Evolutionary conservation across 2,329 filamentous ascomycete genomes (phyloP).

Genomic region (Trichoderma arundinaceum): DNA sequence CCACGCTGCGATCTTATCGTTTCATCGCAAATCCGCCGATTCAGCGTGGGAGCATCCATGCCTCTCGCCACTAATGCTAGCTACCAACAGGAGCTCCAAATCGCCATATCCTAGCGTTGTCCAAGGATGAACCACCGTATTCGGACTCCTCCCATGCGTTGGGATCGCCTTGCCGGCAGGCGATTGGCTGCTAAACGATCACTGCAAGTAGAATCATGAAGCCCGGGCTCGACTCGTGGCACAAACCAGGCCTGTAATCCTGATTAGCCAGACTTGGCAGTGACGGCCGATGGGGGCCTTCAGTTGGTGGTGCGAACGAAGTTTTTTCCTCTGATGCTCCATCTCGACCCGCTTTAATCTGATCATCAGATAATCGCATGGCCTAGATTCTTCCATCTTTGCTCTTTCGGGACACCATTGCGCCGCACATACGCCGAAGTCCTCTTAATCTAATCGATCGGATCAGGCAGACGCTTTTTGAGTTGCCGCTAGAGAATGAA

Average conservation of each 20-base stretch:
- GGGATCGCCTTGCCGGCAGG: neutral
- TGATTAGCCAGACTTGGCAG: constrained; percentile 20
- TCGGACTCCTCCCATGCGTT: neutral
- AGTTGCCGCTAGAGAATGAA: constrained; percentile 18
- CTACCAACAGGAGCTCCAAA: neutral
- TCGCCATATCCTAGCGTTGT: neutral
- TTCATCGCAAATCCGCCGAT: neutral
- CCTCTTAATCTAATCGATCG: constrained; percentile 26
- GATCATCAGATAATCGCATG: constrained; percentile 25
- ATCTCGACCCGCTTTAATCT: constrained; percentile 20
- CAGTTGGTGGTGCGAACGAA: constrained; percentile 1
- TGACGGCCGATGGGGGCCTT: neutral
- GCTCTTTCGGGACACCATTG: constrained; percentile 18
- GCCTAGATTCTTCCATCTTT: neutral
- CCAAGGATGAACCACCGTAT: neutral
- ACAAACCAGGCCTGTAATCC: neutral
- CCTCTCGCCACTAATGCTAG: neutral
- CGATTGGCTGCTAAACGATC: constrained; percentile 9
- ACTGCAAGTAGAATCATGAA: neutral
- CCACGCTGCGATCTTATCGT: neutral
- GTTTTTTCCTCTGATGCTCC: constrained; percentile 6
- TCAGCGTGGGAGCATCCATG: neutral
- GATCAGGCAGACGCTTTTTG: constrained; percentile 25
- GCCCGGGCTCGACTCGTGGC: neutral
- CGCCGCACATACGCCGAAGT: neutral